Base-by-base conservation (phyloP, 164 flowering plant genomes). In the Amborella trichopoda region DNA sequence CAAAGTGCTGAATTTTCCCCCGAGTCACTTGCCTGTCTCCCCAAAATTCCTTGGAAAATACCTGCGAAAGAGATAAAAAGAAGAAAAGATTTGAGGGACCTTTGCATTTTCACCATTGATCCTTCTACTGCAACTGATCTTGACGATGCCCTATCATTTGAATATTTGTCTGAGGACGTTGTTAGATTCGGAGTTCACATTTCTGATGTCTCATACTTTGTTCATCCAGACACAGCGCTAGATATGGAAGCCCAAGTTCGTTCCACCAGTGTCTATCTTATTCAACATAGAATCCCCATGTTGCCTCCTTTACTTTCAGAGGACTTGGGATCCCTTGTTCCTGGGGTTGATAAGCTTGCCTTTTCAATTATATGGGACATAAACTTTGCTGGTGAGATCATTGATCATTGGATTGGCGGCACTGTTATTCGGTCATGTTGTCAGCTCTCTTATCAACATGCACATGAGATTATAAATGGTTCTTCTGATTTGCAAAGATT, bases 91-190 rank as follows among this genome's bases (percentile, higher is more conserved):
- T 68, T 84, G 37, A 77, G 96, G 52, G 59, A 67, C 55, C 59
- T 78, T 28, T 93, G 99, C 55, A 54, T 75, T 49, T 82, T 87
- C 68, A 84, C 96, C 19, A 81, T 93, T 52, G 96, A 93, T 50
- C 91, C 96, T 59, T 52, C 85, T 14, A 71, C 76, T 40, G 83
- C 94, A 21, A 63, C 80, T 52, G 96, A 84, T 65, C 79, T 87
- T 49, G 99, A 93, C 72, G 99, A 88, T 74, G 96, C 96, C 27
- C 56, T 93, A 17, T 93, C 99, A n/a, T 55, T 81, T 67, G 77
- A 85, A 59, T 72, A 22, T 44, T 26, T 79, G 34, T 53, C 94
- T 2, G 64, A 61, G 54, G 76, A 69, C 33, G 57, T 54, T 51
- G 68, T 52, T 34, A 77, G 88, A 63, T 75, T 87, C 8, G 96